Evolutionary conservation across 768 basidiomycete genomes (phyloP), one percentile per base, ranked within the genome.

Genomic region (Leccinum rimulosum): DNA sequence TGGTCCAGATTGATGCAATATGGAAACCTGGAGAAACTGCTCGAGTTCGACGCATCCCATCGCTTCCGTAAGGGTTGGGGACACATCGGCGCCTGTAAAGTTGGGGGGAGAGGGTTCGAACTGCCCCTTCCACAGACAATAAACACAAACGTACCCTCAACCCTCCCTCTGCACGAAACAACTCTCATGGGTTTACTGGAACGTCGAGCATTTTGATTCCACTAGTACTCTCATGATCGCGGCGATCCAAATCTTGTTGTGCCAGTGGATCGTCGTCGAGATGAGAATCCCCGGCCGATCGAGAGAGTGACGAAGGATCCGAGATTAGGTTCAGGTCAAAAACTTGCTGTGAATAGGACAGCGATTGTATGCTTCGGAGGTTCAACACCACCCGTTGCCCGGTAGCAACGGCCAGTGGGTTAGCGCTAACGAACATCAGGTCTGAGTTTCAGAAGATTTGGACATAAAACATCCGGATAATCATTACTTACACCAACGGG

Each of bases 341-440:
- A 27, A 15, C 38, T 28, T 45, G 43, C 17, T 40, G 38, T 40
- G 38, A 40, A 40, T 7, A 40, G 5, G 38, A 15, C 38, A 40
- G 7, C 7, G 38, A 17, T 40, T 40, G 38, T 15, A 40, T 40
- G 38, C 38, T 40, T 14, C 60, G 55, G 22, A 66, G 58, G 38
- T 66, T 66, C 17, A 66, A 56, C 15, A 66, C 59, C 3, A 55
- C 50, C 6, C 66, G 63, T 40, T 67, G 66, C 12, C 66, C 66
- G 2, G 33, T 19, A 9, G 62, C 30, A 12, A 40, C 11, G 19
- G 68, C 59, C 1, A 68, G 6, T 3, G 66, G 66, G 17, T 47
- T 5, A 54, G 2, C 12, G 54, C 36, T 30, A 50, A 62, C 22
- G 22, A 22, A 31, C 12, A 15, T 17, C 3, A 11, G 33, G 4